Conservation (phyloP, 2,329 filamentous ascomycete genomes). For the Aspergillus uvarum region DNA sequence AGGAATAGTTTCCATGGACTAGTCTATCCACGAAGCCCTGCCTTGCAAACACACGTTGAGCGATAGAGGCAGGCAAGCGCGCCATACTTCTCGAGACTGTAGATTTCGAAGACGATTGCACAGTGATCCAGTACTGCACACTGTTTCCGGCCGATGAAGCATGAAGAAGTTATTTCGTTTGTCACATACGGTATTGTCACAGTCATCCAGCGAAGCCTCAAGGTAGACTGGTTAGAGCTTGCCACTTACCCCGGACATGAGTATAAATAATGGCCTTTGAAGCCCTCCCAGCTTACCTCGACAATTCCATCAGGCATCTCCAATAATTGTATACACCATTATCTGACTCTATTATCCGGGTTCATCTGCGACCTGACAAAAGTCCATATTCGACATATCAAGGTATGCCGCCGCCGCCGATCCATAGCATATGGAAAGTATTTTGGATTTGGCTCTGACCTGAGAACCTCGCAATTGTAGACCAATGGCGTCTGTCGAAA, state of each 20-base stretch:
- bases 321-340: neutral
- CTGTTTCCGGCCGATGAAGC: neutral
- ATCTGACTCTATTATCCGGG: neutral
- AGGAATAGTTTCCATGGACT: constrained; percentile 46
- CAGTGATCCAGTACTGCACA: neutral
- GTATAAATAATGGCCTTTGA: neutral
- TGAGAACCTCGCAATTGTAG: neutral
- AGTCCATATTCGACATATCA: neutral
- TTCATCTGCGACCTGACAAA: neutral
- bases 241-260: neutral
- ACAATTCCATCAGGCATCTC: neutral
- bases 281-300: neutral
- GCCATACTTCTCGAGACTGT: neutral
- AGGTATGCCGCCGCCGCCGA: neutral
- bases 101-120: neutral
- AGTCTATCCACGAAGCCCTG: neutral
- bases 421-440: neutral
- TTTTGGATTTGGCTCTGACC: neutral
- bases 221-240: neutral
- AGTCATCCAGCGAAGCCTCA: neutral
- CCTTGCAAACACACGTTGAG: constrained; percentile 10
- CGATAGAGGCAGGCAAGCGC: neutral
- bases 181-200: neutral
- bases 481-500: neutral
- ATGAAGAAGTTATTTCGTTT: neutral